These are phyloP conservation scores for Tuber melanosporum DNA, from an alignment of 495 filamentous ascomycete genomes.

Conservation along the genomic window DNA sequence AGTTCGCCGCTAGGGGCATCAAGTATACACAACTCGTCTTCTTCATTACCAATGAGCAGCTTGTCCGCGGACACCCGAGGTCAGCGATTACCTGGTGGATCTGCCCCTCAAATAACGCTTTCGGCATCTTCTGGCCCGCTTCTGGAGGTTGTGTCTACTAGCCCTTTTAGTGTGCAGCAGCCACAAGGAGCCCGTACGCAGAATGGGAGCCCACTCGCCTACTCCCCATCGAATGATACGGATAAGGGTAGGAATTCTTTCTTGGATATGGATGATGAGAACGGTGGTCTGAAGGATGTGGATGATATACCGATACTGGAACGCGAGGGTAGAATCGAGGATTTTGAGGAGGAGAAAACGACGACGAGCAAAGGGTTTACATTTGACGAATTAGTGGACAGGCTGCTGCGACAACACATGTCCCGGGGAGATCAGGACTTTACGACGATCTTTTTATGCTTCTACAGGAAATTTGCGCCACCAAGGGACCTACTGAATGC, in stretches of 20 bases:
- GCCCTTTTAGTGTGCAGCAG: slow-evolving; percentile 40
- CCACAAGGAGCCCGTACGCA: slow-evolving; percentile 13
- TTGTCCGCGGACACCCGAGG: slow-evolving; percentile 16
- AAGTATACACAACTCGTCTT: slow-evolving; percentile 17
- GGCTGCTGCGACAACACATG: slow-evolving; percentile 70
- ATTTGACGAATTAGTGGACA: slow-evolving; percentile 86
- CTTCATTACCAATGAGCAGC: slow-evolving; percentile 15
- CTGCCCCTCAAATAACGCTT: slow-evolving; percentile 36
- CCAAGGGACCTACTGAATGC: slow-evolving; percentile 67
- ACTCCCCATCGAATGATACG: slow-evolving; percentile 16
- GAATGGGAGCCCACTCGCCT: slow-evolving; percentile 21
- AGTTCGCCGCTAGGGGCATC: slow-evolving; percentile 27
- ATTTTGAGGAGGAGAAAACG: slow-evolving; percentile 37
- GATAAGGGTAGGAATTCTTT: slow-evolving; percentile 48
- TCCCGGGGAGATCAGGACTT: slow-evolving; percentile 84
- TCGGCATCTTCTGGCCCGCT: slow-evolving; percentile 30
- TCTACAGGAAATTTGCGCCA: slow-evolving; percentile 91
- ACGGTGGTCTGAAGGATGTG: slow-evolving; percentile 48
- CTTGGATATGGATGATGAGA: slow-evolving; percentile 56
- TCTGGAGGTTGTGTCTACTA: slow-evolving; percentile 37
- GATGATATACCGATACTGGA: slow-evolving; percentile 58
- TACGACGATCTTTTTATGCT: slow-evolving; percentile 72
- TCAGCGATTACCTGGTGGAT: slow-evolving; percentile 19
- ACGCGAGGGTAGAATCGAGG: slow-evolving; percentile 44
- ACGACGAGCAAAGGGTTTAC: slow-evolving; percentile 56